Percentiles rank a stretch among this genome's conserved stretches.
phyloP scores from a whole-genome alignment of 2,329 filamentous ascomycete species.

The Pseudopyrenochaeta lycopersici region DNA sequence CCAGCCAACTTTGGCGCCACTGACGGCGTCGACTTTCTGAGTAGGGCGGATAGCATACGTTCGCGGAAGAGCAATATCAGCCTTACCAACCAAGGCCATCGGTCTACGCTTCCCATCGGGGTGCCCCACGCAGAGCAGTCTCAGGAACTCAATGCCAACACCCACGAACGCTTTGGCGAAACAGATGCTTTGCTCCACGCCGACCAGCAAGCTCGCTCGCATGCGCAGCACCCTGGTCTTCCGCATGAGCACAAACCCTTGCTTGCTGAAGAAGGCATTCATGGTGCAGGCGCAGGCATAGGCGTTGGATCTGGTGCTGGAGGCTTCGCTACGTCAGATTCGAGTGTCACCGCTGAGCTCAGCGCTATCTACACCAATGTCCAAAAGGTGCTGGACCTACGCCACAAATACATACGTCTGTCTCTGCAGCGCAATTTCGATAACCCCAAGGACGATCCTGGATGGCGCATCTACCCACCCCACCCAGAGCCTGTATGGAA shows the following conservation, averaged over 20 bases:
- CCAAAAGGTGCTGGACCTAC: conserved; percentile 84
- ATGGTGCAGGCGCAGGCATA: conserved; percentile 67
- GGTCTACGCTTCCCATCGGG: conserved; percentile 33
- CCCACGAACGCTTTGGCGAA: conserved; percentile 17
- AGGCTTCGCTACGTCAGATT: conserved; percentile 75
- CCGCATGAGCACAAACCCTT: conserved; percentile 66
- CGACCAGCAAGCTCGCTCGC: conserved; percentile 59
- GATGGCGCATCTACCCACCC: conserved; percentile 89
- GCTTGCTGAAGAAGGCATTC: conserved; percentile 63
- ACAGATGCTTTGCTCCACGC: conserved; percentile 53
- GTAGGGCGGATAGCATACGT: conserved; percentile 53
- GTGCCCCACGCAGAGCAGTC: conserved; percentile 43
- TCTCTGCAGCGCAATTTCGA: conserved; percentile 84
- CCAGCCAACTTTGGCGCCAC: conserved; percentile 52
- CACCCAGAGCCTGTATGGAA: conserved; percentile 93
- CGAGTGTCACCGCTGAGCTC: conserved; percentile 84
- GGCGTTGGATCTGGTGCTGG: conserved; percentile 68
- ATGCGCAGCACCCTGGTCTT: conserved; percentile 60
- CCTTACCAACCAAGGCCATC: conserved; percentile 38
- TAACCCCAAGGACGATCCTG: conserved; percentile 85
- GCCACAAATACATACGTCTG: conserved; percentile 86
- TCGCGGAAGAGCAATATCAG: conserved; percentile 51
- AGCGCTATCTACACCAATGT: conserved; percentile 89
- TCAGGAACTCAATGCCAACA: conserved; percentile 29
- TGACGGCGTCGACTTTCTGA: conserved; percentile 43